Evolutionary conservation across 305 asterid genomes (phyloP), one percentile per base, ranked within the genome.

Genomic region (Fraxinus paxiana): DNA sequence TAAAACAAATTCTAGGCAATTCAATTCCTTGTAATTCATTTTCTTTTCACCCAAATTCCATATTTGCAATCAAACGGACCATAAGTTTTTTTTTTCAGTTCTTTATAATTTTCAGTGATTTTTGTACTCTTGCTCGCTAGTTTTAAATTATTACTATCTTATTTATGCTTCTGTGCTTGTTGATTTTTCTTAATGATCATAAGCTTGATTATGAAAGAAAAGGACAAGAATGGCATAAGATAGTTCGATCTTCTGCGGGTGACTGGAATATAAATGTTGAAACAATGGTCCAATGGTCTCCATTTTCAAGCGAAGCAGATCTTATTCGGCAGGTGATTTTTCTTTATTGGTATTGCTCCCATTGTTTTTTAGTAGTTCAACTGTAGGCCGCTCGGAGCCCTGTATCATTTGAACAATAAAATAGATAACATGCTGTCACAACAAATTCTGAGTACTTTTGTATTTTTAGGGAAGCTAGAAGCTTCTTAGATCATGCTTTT

Each of bases 201-300:
- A 83, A 95, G 98, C 93, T 95, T 86, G 98, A 93, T 83, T 94
- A 92, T 73, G 93, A 94, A 90, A 94, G 85, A 87, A 82, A 84
- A 35, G 94, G 88, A 63, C 80, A 87, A 78, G 88, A 85, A 48
- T 94, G 95, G 92, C 85, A 77, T 73, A 87, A 81, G 82, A 85
- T 91, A 78, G 43, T 85, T 81, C 90, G 96, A 72, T 84, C 93
- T 48, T 89, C 97, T 73, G 85, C 80, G 82, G 77, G 77, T 73
- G 97, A 94, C 85, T 94, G 98, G 98, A 82, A 86, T 65, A 85
- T 70, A 63, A 95, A 93, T 86, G 88, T 93, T 61, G 97, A 91
- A 65, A 87, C 98, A 76, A 83, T 95, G 81, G 84, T 92, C 81
- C 88, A 92, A 48, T 95, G 99, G 99, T 95, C 99, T 77, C 97